phyloP scores from a whole-genome alignment of 2,329 filamentous ascomycete species.

The Sodiomyces alkalinus region DNA sequence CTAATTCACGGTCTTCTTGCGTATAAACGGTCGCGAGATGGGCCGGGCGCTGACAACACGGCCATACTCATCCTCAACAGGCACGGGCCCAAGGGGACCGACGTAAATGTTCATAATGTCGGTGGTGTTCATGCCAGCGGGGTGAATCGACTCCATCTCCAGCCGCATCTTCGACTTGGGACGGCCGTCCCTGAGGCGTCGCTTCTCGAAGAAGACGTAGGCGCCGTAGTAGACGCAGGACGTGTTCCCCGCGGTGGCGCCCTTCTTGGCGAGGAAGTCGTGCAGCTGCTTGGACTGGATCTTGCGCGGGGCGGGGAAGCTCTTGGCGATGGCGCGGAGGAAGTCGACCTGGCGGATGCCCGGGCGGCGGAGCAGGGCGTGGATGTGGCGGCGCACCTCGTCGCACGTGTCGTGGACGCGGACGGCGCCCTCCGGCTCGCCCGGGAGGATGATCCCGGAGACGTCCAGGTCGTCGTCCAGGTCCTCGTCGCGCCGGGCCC shows the following conservation, averaged over 20 bases:
- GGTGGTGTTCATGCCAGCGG: slow-evolving; percentile 12
- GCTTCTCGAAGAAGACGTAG: slow-evolving; percentile 46
- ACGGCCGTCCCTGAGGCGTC: slow-evolving; percentile 33
- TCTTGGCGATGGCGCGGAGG: slow-evolving; percentile 29
- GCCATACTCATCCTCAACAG: slow-evolving; percentile 1
- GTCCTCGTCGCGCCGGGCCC: slow-evolving; percentile 1
- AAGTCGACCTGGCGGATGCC: slow-evolving; percentile 16
- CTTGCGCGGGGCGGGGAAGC: slow-evolving; percentile 19
- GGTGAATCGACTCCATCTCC: slow-evolving; percentile 31
- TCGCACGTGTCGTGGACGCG: slow-evolving; percentile 41
- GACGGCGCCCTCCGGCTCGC: slow-evolving; percentile 30
- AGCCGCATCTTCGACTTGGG: slow-evolving; percentile 32
- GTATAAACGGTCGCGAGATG: too few relatives aligned
- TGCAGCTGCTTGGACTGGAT: slow-evolving; percentile 28
- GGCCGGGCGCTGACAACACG: too few relatives aligned
- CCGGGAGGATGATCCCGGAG: slow-evolving; percentile 24
- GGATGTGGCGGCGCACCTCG: slow-evolving; percentile 41
- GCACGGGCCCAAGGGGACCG: neutral
- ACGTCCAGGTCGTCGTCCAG: slow-evolving; percentile 19
- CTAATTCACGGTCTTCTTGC: too few relatives aligned
- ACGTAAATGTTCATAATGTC: slow-evolving; percentile 1
- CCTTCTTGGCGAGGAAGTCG: slow-evolving; percentile 34
- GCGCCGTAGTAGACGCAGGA: slow-evolving; percentile 33
- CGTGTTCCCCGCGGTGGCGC: slow-evolving; percentile 29
- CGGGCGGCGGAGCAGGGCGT: slow-evolving; percentile 25